Conservation (phyloP, 352 stramenopile species). For the Peronospora destructor region DNA sequence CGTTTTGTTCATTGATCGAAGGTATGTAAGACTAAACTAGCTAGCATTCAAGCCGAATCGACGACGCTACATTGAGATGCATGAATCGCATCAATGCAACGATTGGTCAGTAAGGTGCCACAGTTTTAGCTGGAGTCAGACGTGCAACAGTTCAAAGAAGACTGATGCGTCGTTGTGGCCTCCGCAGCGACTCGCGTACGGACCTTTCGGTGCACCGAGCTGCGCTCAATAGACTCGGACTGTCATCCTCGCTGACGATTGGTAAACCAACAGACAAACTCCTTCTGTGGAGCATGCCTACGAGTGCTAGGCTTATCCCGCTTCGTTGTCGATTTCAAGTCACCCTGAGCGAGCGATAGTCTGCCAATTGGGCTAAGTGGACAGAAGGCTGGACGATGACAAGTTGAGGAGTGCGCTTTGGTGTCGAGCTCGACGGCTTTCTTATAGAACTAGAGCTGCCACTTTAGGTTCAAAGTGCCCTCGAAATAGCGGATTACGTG, state of each 20-base stretch:
- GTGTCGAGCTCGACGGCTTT: background rate
- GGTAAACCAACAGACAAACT: conserved; percentile 64
- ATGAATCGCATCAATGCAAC: conserved; percentile 85
- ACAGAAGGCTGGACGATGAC: conserved; percentile 5
- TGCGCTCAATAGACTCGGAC: conserved; percentile 44
- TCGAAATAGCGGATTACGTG: conserved; percentile 18
- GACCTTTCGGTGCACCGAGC: conserved; percentile 39
- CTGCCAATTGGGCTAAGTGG: background rate
- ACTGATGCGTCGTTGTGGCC: conserved; percentile 18
- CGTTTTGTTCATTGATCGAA: conserved; percentile 15
- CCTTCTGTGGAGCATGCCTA: conserved; percentile 60
- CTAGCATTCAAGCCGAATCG: conserved; percentile 53
- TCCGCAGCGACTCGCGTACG: conserved; percentile 31
- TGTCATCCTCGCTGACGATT: conserved; percentile 61
- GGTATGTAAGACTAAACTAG: conserved; percentile 1
- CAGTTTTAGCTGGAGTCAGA: conserved; percentile 80
- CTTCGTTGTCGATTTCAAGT: conserved; percentile 82
- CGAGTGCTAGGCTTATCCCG: conserved; percentile 71
- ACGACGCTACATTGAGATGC: conserved; percentile 78
- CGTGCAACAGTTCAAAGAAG: conserved; percentile 84
- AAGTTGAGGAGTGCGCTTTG: conserved; percentile 24
- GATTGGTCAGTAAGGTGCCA: conserved; percentile 87
- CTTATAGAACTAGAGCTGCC: conserved; percentile 22
- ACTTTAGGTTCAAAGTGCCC: conserved; percentile 1
- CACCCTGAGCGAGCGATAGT: conserved; percentile 50